Evolutionary conservation across 495 filamentous ascomycete species (phyloP).

Genomic region (Pyrenula aspistea): DNA sequence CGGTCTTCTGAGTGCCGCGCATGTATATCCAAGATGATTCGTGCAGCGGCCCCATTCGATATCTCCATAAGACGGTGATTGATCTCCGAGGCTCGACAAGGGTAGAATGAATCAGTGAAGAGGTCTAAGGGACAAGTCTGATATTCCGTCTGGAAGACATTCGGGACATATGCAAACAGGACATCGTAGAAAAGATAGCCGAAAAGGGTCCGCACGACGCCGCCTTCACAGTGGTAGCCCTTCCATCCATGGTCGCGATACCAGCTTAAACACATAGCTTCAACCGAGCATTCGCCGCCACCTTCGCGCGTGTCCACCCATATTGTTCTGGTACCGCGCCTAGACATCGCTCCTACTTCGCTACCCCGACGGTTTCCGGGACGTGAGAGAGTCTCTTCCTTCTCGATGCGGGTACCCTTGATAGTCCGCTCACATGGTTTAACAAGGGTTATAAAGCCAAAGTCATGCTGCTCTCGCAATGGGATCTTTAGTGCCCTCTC

Average conservation of each 20-base stretch:
- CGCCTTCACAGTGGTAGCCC: conserved; percentile 85
- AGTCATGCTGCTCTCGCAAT: conserved; percentile 83
- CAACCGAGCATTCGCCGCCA: conserved; percentile 65
- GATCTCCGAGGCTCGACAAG: conserved; percentile 72
- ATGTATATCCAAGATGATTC: conserved; percentile 57
- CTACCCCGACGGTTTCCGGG: conserved; percentile 10
- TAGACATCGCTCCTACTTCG: conserved; percentile 14
- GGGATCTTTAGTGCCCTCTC: conserved; percentile 77
- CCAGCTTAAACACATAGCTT: conserved; percentile 82
- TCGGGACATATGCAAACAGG: conserved; percentile 85
- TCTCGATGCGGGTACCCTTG: conserved; percentile 64
- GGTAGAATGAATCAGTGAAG: conserved; percentile 88
- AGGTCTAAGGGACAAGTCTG: conserved; percentile 91
- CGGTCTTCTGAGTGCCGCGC: conserved; percentile 49
- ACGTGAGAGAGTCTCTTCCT: conserved; percentile 23
- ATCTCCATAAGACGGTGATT: conserved; percentile 80
- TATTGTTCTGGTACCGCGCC: conserved; percentile 60
- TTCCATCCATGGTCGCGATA: conserved; percentile 83
- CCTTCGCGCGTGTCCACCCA: conserved; percentile 70
- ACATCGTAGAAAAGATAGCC: conserved; percentile 89
- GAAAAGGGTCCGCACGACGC: conserved; percentile 83
- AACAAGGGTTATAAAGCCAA: conserved; percentile 65
- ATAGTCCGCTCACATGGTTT: conserved; percentile 65
- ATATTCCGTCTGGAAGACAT: conserved; percentile 91
- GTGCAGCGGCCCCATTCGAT: conserved; percentile 56